Conservation (phyloP, 495 filamentous ascomycete genomes). For the Massariosphaeria phaeospora region DNA sequence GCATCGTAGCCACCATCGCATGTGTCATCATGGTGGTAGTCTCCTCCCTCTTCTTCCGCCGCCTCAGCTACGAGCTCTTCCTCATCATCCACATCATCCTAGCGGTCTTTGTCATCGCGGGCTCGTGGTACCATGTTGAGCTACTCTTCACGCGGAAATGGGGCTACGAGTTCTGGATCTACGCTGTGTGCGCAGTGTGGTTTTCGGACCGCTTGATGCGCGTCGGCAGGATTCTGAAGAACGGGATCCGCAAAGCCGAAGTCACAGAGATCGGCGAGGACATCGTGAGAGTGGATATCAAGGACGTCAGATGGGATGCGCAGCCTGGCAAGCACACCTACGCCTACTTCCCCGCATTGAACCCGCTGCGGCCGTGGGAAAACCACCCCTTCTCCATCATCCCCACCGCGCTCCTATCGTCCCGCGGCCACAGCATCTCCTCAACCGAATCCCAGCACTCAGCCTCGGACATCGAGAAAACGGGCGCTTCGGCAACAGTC, state of each 20-base stretch:
- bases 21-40: constrained; percentile 26
- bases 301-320: constrained; percentile 35
- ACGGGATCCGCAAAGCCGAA: constrained; percentile 33
- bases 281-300: constrained; percentile 40
- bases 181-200: constrained; percentile 44
- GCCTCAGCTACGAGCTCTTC: constrained; percentile 43
- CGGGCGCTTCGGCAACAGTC: background rate
- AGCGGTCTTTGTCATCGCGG: constrained; percentile 41
- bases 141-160: constrained; percentile 29
- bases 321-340: constrained; percentile 40
- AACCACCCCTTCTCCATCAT: constrained; percentile 49
- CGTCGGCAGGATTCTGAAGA: constrained; percentile 34
- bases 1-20: constrained; percentile 40
- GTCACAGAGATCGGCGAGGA: constrained; percentile 37
- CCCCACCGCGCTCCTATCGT: constrained; percentile 34
- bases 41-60: constrained; percentile 36
- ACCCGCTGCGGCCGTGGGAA: constrained; percentile 43
- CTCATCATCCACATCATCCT: constrained; percentile 42
- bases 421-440: background rate
- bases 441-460: background rate
- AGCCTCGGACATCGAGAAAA: constrained; percentile 3
- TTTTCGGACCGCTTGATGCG: constrained; percentile 43
- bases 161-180: constrained; percentile 48
- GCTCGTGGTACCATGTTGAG: constrained; percentile 45
- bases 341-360: constrained; percentile 44